Evolutionary conservation across 306 rosid species (phyloP), one percentile per base, ranked within the genome.

Genomic region (Styphnolobium japonicum): DNA sequence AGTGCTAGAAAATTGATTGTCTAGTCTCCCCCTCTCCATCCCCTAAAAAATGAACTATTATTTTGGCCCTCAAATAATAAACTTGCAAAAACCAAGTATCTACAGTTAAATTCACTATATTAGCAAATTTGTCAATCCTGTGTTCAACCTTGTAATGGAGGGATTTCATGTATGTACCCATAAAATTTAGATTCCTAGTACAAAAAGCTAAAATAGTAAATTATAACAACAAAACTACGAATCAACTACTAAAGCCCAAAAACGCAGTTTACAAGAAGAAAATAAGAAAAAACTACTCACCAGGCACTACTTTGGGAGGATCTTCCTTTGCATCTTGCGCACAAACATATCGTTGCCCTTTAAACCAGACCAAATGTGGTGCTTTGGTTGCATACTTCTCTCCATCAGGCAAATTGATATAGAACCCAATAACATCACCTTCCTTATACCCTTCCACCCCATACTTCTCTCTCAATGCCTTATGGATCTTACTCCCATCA

Each of bases 401-500:
- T 8, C 97, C 99, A 60, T 89, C 89, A 0, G 97, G 98, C 86
- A 95, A 95, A 63, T 87, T 87, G 64, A 95, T 95, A 73, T 93
- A 91, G 45, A 87, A 93, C 9, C 99, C 99, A 78, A 95, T 84
- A 74, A 95, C 94, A 90, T 95, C 96, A 14, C 97, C 96, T 89
- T 90, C 99, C 68, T 83, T 88, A n/a, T 93, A 95, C 69, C 98
- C 97, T 78, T 91, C 97, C 37, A 89, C 98, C 0, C 99, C 98
- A 84, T 93, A 93, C 40, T 84, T 91, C 68, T 93, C 98, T 69
- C 97, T 91, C 91, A 87, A 79, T 9, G 99, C 99, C 88, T 93
- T 95, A 29, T 92, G 94, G 81, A 95, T 88, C 86, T 93, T 95
- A 81, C 94, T 93, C 73, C 97, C 99, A 89, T 95, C 99, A 84